These are phyloP conservation scores for Warburgia ugandensis DNA, from an alignment of 164 flowering plant species.

Conservation along the genomic window DNA sequence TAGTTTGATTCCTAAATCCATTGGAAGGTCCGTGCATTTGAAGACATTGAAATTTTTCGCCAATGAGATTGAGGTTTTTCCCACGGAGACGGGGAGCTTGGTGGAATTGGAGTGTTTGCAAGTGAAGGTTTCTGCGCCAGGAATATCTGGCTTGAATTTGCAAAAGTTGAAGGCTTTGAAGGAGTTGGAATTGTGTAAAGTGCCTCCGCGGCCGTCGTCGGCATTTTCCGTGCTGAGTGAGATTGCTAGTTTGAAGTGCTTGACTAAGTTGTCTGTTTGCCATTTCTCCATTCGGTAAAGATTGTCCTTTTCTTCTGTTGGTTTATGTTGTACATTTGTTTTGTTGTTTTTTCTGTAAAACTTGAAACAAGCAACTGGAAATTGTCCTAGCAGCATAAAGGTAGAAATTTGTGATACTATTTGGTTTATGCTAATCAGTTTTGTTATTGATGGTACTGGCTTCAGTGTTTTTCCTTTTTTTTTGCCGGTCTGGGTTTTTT, in stretches of 20 bases:
- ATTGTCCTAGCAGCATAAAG: too few relatives aligned
- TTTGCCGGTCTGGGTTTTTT: too few relatives aligned
- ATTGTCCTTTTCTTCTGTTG: background rate
- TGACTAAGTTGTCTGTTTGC: conserved; percentile 80
- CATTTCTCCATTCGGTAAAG: conserved; percentile 74
- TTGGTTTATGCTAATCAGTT: too few relatives aligned
- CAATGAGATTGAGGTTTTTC: conserved; percentile 74
- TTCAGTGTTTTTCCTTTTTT: too few relatives aligned
- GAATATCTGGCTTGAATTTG: conserved; percentile 45
- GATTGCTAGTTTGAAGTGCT: conserved; percentile 52
- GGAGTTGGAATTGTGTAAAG: conserved; percentile 72
- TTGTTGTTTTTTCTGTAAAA: too few relatives aligned
- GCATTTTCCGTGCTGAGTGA: conserved; percentile 53
- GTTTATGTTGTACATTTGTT: too few relatives aligned
- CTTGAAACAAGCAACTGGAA: too few relatives aligned
- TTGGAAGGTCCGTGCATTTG: conserved; percentile 37
- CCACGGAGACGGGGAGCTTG: conserved; percentile 50
- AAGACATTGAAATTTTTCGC: conserved; percentile 77
- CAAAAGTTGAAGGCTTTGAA: conserved; percentile 58
- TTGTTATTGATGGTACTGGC: too few relatives aligned
- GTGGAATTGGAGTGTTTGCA: conserved; percentile 61
- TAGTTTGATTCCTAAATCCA: conserved; percentile 65
- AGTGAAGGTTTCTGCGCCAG: conserved; percentile 59
- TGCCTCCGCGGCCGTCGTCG: conserved; percentile 60
- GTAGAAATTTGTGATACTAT: too few relatives aligned